These are phyloP conservation scores for Paecilomyces niveus DNA, from an alignment of 2,329 filamentous ascomycete species.

Conservation along the genomic window DNA sequence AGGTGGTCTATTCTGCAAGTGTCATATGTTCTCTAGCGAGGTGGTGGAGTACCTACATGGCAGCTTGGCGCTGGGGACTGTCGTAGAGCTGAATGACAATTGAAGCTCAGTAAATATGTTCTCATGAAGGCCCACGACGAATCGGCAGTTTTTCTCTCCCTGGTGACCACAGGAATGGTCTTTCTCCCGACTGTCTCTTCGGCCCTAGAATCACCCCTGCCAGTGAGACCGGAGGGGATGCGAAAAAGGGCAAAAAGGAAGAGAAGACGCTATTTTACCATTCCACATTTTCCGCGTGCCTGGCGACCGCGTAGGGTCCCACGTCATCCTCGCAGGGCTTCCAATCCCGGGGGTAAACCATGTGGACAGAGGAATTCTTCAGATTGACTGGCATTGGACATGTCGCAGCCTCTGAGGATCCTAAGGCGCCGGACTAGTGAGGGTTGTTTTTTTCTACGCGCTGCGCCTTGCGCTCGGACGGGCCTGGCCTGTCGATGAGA, in stretches of 20 bases:
- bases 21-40: not conserved
- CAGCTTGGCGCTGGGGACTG: not conserved
- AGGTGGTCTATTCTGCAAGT: too few species aligned
- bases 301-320: not conserved
- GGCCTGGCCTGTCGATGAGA: not conserved
- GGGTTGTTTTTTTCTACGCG: too few species aligned
- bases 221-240: not conserved
- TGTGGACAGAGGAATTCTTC: not conserved
- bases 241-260: not conserved
- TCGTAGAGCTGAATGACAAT: not conserved
- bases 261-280: not conserved
- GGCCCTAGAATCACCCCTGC: not conserved
- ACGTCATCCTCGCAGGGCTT: not conserved
- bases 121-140: not conserved
- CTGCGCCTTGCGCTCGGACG: not conserved
- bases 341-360: not conserved
- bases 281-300: not conserved
- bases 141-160: not conserved
- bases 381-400: not conserved
- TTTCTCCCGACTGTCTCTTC: not conserved
- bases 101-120: not conserved
- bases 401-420: not conserved
- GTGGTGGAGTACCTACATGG: not conserved
- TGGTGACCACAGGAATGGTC: not conserved
- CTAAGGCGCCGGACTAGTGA: too few species aligned